Conservation (phyloP, 352 stramenopile species). For the Peronospora farinosa region DNA sequence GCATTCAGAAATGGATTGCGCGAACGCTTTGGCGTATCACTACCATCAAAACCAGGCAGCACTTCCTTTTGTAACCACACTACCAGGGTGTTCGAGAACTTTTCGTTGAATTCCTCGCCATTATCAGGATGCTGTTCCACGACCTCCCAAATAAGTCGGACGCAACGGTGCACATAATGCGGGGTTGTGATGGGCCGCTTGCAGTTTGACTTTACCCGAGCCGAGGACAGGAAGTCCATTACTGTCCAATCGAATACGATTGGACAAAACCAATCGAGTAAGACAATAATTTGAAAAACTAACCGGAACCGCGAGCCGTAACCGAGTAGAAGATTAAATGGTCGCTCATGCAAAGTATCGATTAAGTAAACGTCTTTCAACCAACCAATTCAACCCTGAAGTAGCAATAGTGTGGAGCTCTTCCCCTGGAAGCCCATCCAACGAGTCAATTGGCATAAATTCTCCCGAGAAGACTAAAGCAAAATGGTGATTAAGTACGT, state of each 20-base stretch:
- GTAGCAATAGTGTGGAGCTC: conserved; percentile 32
- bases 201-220: conserved; percentile 59
- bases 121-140: conserved; percentile 78
- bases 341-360: neutral
- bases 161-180: conserved; percentile 80
- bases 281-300: no score
- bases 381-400: conserved; percentile 70
- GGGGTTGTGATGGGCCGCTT: conserved; percentile 74
- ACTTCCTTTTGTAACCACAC: conserved; percentile 86
- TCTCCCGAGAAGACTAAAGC: conserved; percentile 84
- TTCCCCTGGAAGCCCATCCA: conserved; percentile 19
- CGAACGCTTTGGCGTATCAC: conserved; percentile 63
- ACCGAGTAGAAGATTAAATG: no score
- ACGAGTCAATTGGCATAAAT: conserved; percentile 79
- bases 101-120: conserved; percentile 80
- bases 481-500: conserved; percentile 91
- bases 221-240: no score
- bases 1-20: conserved; percentile 79
- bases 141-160: conserved; percentile 76
- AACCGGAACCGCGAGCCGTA: conserved; percentile 20
- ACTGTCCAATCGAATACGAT: no score
- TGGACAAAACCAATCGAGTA: no score
- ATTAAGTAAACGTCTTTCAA: conserved; percentile 57
- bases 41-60: conserved; percentile 69
- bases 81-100: no score